Conservation (phyloP, 139 green algal species). For the Gonium pectorale region DNA sequence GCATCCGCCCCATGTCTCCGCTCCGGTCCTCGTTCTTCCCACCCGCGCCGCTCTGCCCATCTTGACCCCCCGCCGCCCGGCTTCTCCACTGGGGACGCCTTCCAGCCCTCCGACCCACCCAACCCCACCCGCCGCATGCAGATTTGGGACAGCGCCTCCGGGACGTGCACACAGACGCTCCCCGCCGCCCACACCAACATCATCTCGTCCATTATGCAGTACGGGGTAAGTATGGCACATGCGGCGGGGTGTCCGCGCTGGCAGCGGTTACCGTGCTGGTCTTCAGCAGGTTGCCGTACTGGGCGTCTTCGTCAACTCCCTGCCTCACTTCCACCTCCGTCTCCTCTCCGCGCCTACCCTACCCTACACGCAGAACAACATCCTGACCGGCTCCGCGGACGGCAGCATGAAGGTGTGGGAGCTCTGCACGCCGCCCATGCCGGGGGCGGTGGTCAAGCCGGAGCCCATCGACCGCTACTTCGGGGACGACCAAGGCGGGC, state of each 20-base stretch:
- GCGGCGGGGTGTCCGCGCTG: too few relatives aligned
- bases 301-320: background rate
- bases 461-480: conserved; percentile 46
- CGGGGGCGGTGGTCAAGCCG: conserved; percentile 45
- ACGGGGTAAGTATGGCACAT: conserved; percentile 35
- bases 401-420: conserved; percentile 59
- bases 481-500: background rate
- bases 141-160: conserved; percentile 32
- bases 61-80: background rate
- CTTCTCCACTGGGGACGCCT: too few relatives aligned
- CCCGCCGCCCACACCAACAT: conserved; percentile 7
- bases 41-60: background rate
- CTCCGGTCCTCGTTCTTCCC: too few relatives aligned
- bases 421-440: conserved; percentile 32
- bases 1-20: too few relatives aligned
- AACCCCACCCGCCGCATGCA: background rate
- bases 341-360: background rate
- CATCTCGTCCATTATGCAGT: conserved; percentile 37
- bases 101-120: background rate
- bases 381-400: conserved; percentile 52
- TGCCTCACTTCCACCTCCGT: background rate
- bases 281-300: too few relatives aligned
- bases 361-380: conserved; percentile 1
- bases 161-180: conserved; percentile 33
- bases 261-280: too few relatives aligned